phyloP scores from a whole-genome alignment of 202 grass and related monocot species.

The Bolboschoenoplectus hybrid region DNA sequence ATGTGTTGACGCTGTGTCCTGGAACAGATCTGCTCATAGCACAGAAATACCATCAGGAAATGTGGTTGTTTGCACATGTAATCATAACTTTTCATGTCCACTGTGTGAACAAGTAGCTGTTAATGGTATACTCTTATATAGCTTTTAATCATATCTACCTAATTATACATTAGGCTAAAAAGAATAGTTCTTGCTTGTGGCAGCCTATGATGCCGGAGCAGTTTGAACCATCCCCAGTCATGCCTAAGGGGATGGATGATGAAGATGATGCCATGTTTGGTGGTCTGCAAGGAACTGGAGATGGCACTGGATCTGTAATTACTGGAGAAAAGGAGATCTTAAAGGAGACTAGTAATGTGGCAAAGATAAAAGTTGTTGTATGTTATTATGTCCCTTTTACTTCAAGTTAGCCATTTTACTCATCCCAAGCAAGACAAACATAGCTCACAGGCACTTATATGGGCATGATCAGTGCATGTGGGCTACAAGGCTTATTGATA shows the following conservation, averaged over 20 bases:
- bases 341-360: conserved; percentile 81
- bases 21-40: not conserved
- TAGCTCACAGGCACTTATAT: not conserved
- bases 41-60: not conserved
- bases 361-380: conserved; percentile 99
- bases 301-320: conserved; percentile 55
- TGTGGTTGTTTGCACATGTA: conserved; percentile 17
- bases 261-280: conserved; percentile 66
- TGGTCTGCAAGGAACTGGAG: conserved; percentile 57
- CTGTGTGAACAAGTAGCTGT: not conserved
- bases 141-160: not conserved
- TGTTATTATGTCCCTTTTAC: conserved; percentile 25
- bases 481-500: not conserved
- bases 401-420: conserved; percentile 37
- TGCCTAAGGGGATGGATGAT: conserved; percentile 79
- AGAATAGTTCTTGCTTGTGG: conserved; percentile 26
- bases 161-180: not conserved
- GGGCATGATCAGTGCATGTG: not conserved
- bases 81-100: not conserved
- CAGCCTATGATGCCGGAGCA: conserved; percentile 79
- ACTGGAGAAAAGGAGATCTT: conserved; percentile 67
- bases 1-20: conserved; percentile 7
- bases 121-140: not conserved
- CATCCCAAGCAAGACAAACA: conserved; percentile 27
- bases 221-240: conserved; percentile 91